phyloP scores from a whole-genome alignment of 345 rosid genomes.

The Brassica nigra region DNA sequence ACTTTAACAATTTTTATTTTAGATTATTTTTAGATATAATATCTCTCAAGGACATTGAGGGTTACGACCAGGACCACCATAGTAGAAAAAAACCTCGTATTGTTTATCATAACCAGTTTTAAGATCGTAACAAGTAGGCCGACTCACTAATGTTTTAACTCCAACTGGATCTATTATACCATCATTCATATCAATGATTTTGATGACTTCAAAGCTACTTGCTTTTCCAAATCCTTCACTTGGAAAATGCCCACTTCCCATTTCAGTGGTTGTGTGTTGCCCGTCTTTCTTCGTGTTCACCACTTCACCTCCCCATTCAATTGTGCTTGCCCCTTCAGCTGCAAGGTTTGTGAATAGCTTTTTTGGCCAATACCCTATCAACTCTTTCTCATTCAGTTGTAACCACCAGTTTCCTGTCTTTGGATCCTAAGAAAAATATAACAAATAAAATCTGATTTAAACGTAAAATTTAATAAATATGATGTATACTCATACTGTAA shows the following conservation, averaged over 20 bases:
- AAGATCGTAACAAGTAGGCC: neutral
- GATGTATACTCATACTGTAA: neutral
- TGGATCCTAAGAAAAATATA: neutral
- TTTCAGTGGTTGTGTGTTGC: slow-evolving; percentile 4
- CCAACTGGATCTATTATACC: neutral
- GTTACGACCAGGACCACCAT: slow-evolving; percentile 8
- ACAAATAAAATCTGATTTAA: neutral
- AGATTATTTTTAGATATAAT: neutral
- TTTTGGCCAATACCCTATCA: slow-evolving; percentile 4
- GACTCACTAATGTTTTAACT: neutral
- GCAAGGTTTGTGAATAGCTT: neutral
- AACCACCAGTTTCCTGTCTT: slow-evolving; percentile 11
- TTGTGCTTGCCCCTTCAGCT: neutral
- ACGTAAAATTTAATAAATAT: neutral
- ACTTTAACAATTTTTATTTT: neutral
- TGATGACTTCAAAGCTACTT: neutral
- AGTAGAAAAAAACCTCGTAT: neutral
- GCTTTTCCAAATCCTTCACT: slow-evolving; percentile 4
- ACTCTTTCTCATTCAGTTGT: neutral
- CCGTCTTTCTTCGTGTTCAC: neutral
- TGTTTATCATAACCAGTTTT: neutral
- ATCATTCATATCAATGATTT: neutral
- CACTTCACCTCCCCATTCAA: slow-evolving; percentile 5
- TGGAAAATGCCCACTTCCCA: slow-evolving; percentile 14
- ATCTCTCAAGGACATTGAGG: neutral